Base-by-base conservation (phyloP, 2,329 filamentous ascomycete species). In the Exophiala dermatitidis region DNA sequence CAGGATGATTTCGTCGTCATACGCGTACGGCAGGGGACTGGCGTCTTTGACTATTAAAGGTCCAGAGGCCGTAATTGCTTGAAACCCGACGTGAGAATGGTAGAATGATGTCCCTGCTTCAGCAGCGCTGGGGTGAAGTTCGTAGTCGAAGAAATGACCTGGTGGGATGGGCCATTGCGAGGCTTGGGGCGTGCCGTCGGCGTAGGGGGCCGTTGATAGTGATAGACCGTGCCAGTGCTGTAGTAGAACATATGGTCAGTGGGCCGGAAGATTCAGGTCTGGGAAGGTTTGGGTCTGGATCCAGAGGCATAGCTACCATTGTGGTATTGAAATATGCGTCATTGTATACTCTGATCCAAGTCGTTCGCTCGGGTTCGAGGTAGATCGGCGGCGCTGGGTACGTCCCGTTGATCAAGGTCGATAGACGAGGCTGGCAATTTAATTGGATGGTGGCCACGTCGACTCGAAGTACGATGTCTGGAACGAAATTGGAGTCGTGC, bases 161-260 rank as follows among this genome's bases (percentile, higher is more conserved):
- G 81, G 74, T 0, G 79, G 75, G 36, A 86, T 84, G 0, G 83
- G 81, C 83, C 82, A 86, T 60, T 86, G 82, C 19, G 76, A 75
- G 1, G 78, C 81, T 31, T 72, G 66, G 0, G 82, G 80, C 0
- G 79, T 75, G 3, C 83, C 83, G 59, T 86, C 83, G 1, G 81
- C 80, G 66, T 84, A 86, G 0, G 81, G 80, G 1, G 81, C 78
- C 32, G 77, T 73, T 32, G 76, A 70, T 64, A 81, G 78, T 10
- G 74, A 77, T 5, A 86, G 71, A 8, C 83, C 83, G 67, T 86
- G 83, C 83, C 83, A 86, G 63, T 86, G 83, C 78, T 84, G 48
- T 38, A 46, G 31, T 19, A 19, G 19, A 19, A 10, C 32, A 46
- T 7, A 4, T 26, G n/a, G 28, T 30, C 28, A 19, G n/a, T 33